Conservation (phyloP, 192 early-diverging fungal species). For the Coemansia sp. region DNA sequence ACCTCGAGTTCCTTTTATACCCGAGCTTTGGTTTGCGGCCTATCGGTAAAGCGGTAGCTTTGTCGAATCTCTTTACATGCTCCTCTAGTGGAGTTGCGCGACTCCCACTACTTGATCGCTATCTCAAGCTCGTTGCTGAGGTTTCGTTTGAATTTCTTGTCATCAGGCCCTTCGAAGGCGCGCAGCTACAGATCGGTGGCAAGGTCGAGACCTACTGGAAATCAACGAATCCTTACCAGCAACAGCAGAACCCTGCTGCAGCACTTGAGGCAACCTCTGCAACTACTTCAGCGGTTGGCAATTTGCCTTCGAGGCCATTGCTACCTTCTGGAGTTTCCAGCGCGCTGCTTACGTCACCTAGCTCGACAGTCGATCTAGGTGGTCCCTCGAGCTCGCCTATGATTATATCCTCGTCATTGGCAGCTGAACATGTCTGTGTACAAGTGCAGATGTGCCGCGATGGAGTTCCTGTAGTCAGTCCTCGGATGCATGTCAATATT, state of each 20-base stretch:
- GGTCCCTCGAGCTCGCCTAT: constrained; percentile 23
- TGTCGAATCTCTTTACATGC: constrained; percentile 65
- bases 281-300: constrained; percentile 8
- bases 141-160: constrained; percentile 78
- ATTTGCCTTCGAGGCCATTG: constrained; percentile 14
- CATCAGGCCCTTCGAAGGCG: constrained; percentile 84
- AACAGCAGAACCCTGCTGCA: constrained; percentile 13
- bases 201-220: constrained; percentile 99
- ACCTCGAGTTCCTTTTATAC: constrained; percentile 91
- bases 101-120: constrained; percentile 85
- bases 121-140: constrained; percentile 91
- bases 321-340: constrained; percentile 24
- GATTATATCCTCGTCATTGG: constrained; percentile 59
- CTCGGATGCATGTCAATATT: constrained; percentile 50
- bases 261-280: neutral
- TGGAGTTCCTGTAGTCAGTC: constrained; percentile 81
- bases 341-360: constrained; percentile 32
- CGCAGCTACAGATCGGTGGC: constrained; percentile 90
- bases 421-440: constrained; percentile 87
- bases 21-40: constrained; percentile 96
- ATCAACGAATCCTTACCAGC: constrained; percentile 72
- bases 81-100: constrained; percentile 33
- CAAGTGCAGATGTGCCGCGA: constrained; percentile 90
- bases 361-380: constrained; percentile 27
- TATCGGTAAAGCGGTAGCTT: constrained; percentile 82